Evolutionary conservation across 148 eudicot genomes (phyloP).

Genomic region (Camellia granthamiana): DNA sequence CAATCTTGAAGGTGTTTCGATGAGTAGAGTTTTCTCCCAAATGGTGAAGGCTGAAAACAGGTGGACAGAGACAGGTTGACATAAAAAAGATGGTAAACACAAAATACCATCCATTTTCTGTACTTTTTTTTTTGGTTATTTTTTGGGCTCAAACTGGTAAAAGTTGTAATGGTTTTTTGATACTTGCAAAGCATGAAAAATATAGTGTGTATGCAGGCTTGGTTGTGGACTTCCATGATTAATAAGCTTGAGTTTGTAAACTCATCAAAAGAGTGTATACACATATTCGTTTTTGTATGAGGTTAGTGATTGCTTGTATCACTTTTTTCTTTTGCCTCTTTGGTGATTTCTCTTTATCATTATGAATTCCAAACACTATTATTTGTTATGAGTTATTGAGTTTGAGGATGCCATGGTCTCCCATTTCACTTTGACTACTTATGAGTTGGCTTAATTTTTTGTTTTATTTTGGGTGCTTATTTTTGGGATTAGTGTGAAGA

Average conservation of each 20-base stretch:
- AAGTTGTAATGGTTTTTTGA: not conserved
- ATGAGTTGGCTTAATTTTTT: too few relatives aligned
- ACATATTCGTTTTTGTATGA: not conserved
- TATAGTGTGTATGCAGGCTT: too few relatives aligned
- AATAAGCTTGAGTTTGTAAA: not conserved
- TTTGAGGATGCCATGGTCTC: too few relatives aligned
- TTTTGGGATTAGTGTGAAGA: too few relatives aligned
- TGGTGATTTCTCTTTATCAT: too few relatives aligned
- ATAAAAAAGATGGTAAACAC: not conserved
- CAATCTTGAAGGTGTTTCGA: constrained; percentile 43
- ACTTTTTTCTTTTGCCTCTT: too few relatives aligned
- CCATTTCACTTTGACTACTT: too few relatives aligned
- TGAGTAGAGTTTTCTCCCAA: constrained; percentile 53
- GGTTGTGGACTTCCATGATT: not conserved
- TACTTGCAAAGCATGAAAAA: not conserved
- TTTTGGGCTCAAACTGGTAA: not conserved
- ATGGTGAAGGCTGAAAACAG: constrained; percentile 42
- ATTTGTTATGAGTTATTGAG: too few relatives aligned
- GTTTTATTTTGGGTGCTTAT: too few relatives aligned
- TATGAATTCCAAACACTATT: too few relatives aligned
- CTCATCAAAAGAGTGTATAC: not conserved
- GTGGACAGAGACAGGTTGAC: constrained; percentile 4
- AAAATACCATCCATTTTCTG: not conserved
- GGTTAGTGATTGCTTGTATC: too few relatives aligned
- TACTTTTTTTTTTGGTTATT: too few relatives aligned